A percentile compares a stretch with the other conserved stretches of the same genome.
phyloP scores from a whole-genome alignment of 2,329 filamentous ascomycete genomes.

The Epicoccum sorghinum region DNA sequence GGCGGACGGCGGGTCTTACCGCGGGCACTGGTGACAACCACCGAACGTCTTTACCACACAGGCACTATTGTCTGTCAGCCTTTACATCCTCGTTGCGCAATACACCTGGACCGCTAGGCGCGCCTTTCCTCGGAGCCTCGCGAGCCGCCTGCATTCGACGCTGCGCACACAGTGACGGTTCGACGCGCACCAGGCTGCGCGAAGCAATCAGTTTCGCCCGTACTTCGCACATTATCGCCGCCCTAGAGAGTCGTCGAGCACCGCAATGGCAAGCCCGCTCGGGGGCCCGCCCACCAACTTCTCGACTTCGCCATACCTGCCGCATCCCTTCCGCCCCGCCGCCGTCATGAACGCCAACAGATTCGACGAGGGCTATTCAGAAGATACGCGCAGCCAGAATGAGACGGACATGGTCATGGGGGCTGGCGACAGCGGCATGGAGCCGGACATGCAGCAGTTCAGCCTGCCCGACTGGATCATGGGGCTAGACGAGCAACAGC shows the following conservation, averaged over 20 bases:
- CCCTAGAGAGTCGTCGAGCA: neutral
- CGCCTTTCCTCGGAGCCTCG: no score
- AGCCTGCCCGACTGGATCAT: slow-evolving; percentile 62
- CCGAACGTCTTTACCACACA: neutral
- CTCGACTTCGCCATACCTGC: slow-evolving; percentile 40
- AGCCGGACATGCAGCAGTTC: slow-evolving; percentile 34
- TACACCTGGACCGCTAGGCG: no score
- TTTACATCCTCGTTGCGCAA: no score
- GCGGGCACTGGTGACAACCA: neutral
- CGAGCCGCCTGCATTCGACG: no score
- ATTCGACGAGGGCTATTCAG: slow-evolving; percentile 86
- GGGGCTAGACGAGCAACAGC: slow-evolving; percentile 59
- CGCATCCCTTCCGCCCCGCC: slow-evolving; percentile 42
- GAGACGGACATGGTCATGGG: slow-evolving; percentile 51
- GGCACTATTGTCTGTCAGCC: no score
- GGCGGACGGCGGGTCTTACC: neutral
- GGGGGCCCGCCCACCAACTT: slow-evolving; percentile 29
- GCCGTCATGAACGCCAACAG: slow-evolving; percentile 46
- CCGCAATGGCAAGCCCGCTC: slow-evolving; percentile 5
- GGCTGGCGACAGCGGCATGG: slow-evolving; percentile 43
- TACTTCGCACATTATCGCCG: neutral
- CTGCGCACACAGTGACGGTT: no score
- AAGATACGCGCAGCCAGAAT: slow-evolving; percentile 65
- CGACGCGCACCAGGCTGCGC: neutral
- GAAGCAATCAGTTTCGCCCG: neutral